Conservation (phyloP, 495 filamentous ascomycete genomes). For the Tuber umbilicatum region DNA sequence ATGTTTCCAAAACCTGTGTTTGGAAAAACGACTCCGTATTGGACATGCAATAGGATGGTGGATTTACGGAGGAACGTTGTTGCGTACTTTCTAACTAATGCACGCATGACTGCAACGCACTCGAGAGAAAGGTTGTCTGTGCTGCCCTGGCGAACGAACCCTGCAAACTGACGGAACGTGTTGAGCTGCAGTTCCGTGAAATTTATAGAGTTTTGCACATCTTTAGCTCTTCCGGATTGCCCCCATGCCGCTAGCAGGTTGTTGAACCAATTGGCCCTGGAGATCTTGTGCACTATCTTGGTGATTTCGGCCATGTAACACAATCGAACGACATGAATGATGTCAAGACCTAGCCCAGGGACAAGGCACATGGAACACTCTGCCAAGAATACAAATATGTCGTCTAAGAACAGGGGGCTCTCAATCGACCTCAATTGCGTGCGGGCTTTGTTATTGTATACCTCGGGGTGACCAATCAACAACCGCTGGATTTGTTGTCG, state of each 20-base stretch:
- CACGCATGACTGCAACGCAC: conserved; percentile 45
- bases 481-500: conserved; percentile 70
- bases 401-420: conserved; percentile 64
- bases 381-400: conserved; percentile 81
- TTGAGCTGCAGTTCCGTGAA: conserved; percentile 36
- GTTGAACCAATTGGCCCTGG: conserved; percentile 19
- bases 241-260: conserved; percentile 40
- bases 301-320: conserved; percentile 90
- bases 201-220: background rate
- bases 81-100: conserved; percentile 67
- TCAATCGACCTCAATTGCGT: conserved; percentile 39
- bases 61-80: conserved; percentile 84
- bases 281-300: conserved; percentile 54
- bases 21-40: conserved; percentile 81
- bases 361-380: conserved; percentile 64
- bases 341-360: conserved; percentile 64
- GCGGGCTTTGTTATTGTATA: conserved; percentile 36
- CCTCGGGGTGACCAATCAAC: conserved; percentile 50
- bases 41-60: conserved; percentile 74
- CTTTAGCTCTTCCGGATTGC: conserved; percentile 10
- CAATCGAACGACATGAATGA: conserved; percentile 74
- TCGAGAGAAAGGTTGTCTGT: conserved; percentile 15
- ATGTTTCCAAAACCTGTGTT: conserved; percentile 59
- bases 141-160: background rate
- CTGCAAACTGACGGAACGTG: conserved; percentile 22